Percentiles rank a stretch among this genome's conserved stretches.
Conservation (phyloP, 768 basidiomycete genomes). For the Amanita thiersii region DNA sequence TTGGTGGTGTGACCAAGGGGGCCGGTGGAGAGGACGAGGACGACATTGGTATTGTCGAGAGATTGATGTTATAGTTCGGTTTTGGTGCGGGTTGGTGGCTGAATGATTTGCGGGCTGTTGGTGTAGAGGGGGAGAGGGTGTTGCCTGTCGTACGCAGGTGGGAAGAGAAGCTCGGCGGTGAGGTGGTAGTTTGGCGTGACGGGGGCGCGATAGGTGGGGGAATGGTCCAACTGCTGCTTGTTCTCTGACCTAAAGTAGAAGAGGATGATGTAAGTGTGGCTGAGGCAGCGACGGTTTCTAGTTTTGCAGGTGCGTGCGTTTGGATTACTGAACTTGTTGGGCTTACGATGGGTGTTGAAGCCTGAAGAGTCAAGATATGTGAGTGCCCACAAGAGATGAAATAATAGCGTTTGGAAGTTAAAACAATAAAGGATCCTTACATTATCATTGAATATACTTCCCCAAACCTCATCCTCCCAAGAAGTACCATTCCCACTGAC, state of each 20-base stretch:
- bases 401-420: background rate
- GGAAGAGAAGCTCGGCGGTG: background rate
- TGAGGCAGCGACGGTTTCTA: no score
- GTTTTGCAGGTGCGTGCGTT: no score
- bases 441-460: constrained; percentile 55
- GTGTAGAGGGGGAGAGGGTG: constrained; percentile 13
- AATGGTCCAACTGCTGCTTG: no score
- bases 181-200: constrained; percentile 3
- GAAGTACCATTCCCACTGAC: constrained; percentile 26
- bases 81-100: constrained; percentile 11
- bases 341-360: no score
- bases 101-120: background rate
- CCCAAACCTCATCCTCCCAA: constrained; percentile 87
- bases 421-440: constrained; percentile 14
- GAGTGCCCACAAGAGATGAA: constrained; percentile 1
- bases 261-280: no score
- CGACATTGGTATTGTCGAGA: constrained; percentile 11
- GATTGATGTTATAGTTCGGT: constrained; percentile 24
- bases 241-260: no score
- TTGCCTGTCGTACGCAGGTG: background rate
- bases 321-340: no score
- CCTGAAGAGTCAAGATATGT: no score
- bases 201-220: constrained; percentile 9
- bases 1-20: constrained; percentile 15
- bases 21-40: constrained; percentile 10